phyloP scores from a whole-genome alignment of 305 asterid genomes.

The Rubia peregrina region DNA sequence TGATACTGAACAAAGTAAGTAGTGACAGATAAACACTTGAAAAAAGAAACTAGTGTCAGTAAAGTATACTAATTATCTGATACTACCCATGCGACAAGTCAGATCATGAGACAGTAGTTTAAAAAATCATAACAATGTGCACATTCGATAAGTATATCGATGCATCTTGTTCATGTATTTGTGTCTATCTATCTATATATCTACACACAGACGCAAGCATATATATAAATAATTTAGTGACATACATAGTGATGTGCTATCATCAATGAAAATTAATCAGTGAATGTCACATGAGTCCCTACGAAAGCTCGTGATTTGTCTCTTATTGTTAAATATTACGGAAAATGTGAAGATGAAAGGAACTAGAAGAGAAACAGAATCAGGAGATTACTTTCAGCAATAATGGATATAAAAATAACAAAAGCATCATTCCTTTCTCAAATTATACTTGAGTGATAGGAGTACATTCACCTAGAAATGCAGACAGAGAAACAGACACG shows the following conservation, averaged over 20 bases:
- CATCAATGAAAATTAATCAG: neutral
- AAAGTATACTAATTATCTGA: neutral
- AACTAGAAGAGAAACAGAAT: neutral
- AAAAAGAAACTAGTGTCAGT: neutral
- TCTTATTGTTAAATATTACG: neutral
- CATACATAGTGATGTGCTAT: neutral
- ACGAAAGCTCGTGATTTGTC: neutral
- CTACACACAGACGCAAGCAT: neutral
- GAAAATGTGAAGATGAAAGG: neutral
- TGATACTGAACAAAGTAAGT: neutral
- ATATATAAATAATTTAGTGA: neutral
- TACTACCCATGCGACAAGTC: neutral
- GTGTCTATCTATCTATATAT: neutral
- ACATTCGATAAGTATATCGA: neutral
- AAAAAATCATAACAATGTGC: neutral
- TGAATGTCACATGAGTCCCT: neutral
- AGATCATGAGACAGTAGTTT: neutral
- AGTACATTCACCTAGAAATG: neutral
- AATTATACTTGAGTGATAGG: neutral
- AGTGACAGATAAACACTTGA: neutral
- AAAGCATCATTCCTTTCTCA: neutral
- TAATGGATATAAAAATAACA: neutral
- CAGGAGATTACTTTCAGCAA: neutral
- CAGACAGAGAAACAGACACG: constrained; percentile 3
- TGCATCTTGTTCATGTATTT: neutral